Evolutionary conservation across 2,329 filamentous ascomycete species (phyloP).

Genomic region (Chaetomium sp.): DNA sequence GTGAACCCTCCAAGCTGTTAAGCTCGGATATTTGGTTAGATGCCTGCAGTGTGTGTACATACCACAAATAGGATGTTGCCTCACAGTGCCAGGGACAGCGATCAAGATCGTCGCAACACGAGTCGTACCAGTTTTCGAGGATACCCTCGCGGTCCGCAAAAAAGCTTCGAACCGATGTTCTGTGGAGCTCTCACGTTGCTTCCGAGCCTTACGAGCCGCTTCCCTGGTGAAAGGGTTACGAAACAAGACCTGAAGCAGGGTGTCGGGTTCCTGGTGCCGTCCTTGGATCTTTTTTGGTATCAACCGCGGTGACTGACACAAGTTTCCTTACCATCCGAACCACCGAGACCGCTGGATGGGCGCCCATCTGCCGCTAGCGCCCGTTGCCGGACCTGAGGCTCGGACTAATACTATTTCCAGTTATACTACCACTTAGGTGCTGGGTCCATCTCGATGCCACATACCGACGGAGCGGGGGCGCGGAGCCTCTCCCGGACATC

Average conservation of each 20-base stretch:
- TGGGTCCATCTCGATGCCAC: constrained; percentile 4
- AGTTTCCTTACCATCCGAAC: not conserved
- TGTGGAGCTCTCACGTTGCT: constrained; percentile 1
- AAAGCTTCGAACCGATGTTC: constrained; percentile 4
- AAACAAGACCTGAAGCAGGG: not conserved
- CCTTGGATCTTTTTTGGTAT: not conserved
- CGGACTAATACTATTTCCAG: not conserved
- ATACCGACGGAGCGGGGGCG: not conserved
- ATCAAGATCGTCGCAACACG: not conserved
- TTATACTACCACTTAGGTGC: not conserved
- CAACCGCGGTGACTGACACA: not conserved
- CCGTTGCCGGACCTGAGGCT: not conserved
- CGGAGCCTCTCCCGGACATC: not conserved
- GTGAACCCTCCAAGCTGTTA: not conserved
- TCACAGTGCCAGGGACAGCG: not conserved
- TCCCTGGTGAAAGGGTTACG: not conserved
- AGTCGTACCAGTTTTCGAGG: not conserved
- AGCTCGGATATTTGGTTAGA: not conserved
- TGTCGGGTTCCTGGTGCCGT: not conserved
- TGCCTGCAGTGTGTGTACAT: not conserved
- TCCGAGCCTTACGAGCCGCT: not conserved
- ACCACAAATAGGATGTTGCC: not conserved
- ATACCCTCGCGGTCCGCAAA: not conserved
- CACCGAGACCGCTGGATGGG: not conserved
- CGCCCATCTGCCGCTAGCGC: not conserved